Evolutionary conservation across 2,329 filamentous ascomycete species (phyloP), one percentile per base, ranked within the genome.

Genomic region (Corniculantispora saksenae): DNA sequence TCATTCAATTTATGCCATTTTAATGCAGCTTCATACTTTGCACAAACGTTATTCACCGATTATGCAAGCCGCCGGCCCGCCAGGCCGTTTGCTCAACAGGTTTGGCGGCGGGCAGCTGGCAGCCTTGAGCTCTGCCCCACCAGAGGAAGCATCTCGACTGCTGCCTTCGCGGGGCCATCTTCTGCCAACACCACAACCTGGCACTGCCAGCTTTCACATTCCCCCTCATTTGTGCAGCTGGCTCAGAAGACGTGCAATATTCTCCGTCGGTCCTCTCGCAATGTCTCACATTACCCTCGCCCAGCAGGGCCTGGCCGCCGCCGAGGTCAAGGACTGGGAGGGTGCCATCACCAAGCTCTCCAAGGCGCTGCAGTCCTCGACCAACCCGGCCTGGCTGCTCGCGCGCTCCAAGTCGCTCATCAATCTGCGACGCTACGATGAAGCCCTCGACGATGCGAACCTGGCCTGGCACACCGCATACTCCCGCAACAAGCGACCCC

Each of bases 401-500:
- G 88, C 91, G 69, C 92, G 94, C 23, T 91, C 93, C 5, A 93
- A 89, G 50, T 92, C 92, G 47, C 89, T 93, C 74, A 84, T 92
- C 58, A 86, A 91, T 66, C 82, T 84, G 2, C 82, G 82, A 69
- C 81, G 87, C 59, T 83, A 86, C 64, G 81, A 86, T 2, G 82
- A 85, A 25, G 91, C 93, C 1, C 84, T 95, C 53, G 81, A 80
- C 47, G 91, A 94, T 76, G 88, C 90, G 45, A 87, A 93, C 67
- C 82, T 83, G 56, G 91, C 89, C 3, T 84, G 91, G 61, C 78
- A 84, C 45, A 78, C 84, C 4, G 90, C 89, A 3, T 80, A 80
- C 29, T 83, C 89, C 67, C 90, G 94, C 48, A 91, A 86, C 38
- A 91, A 89, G 71, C 87, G 91, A 59, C 87, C 92, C 69, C 84